Evolutionary conservation across 2,329 filamentous ascomycete genomes (phyloP).

Genomic region (Scolecobasidium constrictum): DNA sequence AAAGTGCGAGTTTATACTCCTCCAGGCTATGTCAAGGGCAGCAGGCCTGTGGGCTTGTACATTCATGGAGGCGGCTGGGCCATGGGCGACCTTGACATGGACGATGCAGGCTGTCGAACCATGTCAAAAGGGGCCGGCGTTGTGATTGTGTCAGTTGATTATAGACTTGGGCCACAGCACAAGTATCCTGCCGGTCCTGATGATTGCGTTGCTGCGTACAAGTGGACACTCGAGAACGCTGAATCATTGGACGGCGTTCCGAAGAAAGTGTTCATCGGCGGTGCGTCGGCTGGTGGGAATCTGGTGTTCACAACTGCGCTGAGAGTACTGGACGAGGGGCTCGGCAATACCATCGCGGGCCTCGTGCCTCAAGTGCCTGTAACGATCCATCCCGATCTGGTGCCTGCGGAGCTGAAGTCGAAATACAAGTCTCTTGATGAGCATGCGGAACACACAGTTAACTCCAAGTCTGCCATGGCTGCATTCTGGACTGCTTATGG

Average conservation of each 20-base stretch:
- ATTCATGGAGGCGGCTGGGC: slow-evolving; percentile 28
- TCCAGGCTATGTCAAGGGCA: slow-evolving; percentile 16
- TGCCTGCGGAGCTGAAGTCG: slow-evolving; percentile 23
- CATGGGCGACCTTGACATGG: slow-evolving; percentile 23
- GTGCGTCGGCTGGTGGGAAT: slow-evolving; percentile 28
- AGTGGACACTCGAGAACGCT: slow-evolving; percentile 21
- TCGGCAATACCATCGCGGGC: slow-evolving; percentile 24
- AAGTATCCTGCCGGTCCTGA: slow-evolving; percentile 23
- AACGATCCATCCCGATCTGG: slow-evolving; percentile 24
- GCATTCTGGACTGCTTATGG: slow-evolving; percentile 25
- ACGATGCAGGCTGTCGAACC: slow-evolving; percentile 19
- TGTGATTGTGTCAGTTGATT: slow-evolving; percentile 25
- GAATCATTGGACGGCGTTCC: slow-evolving; percentile 16
- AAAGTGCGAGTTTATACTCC: slow-evolving; percentile 26
- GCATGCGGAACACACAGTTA: slow-evolving; percentile 25
- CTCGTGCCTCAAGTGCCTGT: slow-evolving; percentile 26
- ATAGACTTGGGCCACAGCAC: slow-evolving; percentile 24
- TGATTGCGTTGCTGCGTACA: slow-evolving; percentile 23
- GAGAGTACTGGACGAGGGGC: slow-evolving; percentile 25
- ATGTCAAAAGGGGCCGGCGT: slow-evolving; percentile 18
- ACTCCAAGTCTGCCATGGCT: slow-evolving; percentile 23
- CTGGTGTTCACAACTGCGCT: slow-evolving; percentile 27
- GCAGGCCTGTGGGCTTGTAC: slow-evolving; percentile 23
- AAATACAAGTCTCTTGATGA: slow-evolving; percentile 26
- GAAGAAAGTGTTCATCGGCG: slow-evolving; percentile 24